Evolutionary conservation across 2,329 filamentous ascomycete species (phyloP).

Genomic region (Orbilia quercus): DNA sequence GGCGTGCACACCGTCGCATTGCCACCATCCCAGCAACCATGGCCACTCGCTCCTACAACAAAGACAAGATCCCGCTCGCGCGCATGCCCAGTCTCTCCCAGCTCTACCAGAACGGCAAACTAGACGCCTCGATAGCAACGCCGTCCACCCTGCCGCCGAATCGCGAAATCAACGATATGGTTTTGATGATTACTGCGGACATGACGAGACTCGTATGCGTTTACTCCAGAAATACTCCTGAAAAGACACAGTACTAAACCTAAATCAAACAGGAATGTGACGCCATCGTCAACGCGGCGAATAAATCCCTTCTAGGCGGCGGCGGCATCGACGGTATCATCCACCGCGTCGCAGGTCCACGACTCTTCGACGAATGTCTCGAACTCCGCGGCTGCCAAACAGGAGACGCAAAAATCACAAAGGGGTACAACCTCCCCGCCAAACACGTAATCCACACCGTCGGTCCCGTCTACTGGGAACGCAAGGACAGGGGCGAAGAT

Average conservation of each 20-base stretch:
- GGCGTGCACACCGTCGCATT: not conserved
- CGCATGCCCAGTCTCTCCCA: conserved; percentile 17
- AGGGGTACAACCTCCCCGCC: conserved; percentile 79
- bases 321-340: conserved; percentile 93
- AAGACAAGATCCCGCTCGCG: conserved; percentile 7
- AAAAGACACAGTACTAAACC: too few relatives aligned
- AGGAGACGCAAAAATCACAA: conserved; percentile 84
- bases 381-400: conserved; percentile 78
- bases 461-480: conserved; percentile 76
- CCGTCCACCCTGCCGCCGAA: conserved; percentile 12
- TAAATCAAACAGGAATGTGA: conserved; percentile 32
- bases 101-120: conserved; percentile 28
- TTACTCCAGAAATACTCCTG: not conserved
- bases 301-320: conserved; percentile 79
- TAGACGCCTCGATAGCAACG: conserved; percentile 43
- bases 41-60: conserved; percentile 1
- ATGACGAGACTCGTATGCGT: conserved; percentile 38
- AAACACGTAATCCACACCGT: conserved; percentile 88
- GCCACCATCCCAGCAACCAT: conserved; percentile 12
- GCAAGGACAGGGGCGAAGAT: conserved; percentile 63
- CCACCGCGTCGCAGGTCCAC: conserved; percentile 80
- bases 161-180: conserved; percentile 26
- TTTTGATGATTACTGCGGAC: conserved; percentile 26
- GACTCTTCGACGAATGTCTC: conserved; percentile 77
- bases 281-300: conserved; percentile 83